phyloP scores from a whole-genome alignment of 192 early-diverging fungal genomes.

The Anaeromyces robustus region DNA sequence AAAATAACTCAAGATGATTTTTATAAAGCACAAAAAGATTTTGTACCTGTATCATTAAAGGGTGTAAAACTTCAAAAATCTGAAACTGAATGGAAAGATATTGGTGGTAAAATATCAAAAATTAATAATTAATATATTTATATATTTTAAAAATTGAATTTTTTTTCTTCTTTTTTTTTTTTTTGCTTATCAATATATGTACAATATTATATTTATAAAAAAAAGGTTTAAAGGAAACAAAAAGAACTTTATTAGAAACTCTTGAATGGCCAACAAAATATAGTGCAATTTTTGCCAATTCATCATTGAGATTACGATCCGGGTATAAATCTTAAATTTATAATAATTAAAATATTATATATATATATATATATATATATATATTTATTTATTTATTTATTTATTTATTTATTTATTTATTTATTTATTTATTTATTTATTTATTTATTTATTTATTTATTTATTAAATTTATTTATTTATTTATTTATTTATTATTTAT shows the following conservation, averaged over 20 bases:
- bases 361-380: no score
- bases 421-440: no score
- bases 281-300: conserved; percentile 73
- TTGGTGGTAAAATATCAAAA: conserved; percentile 39
- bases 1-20: conserved; percentile 50
- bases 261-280: conserved; percentile 92
- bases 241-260: conserved; percentile 70
- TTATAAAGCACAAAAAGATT: conserved; percentile 53
- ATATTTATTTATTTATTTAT: no score
- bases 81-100: conserved; percentile 67
- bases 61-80: conserved; percentile 64
- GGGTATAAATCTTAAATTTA: conserved; percentile 42
- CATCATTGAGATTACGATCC: conserved; percentile 75
- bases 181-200: conserved; percentile 1
- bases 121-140: no score
- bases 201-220: conserved; percentile 1
- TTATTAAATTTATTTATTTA: background rate
- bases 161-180: background rate
- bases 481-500: background rate
- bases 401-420: no score
- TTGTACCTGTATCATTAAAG: conserved; percentile 61
- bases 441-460: no score
- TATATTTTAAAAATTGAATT: background rate
- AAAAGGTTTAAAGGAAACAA: conserved; percentile 57
- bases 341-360: no score